Conservation (phyloP, 345 rosid genomes). For the Boechera divaricarpa region DNA sequence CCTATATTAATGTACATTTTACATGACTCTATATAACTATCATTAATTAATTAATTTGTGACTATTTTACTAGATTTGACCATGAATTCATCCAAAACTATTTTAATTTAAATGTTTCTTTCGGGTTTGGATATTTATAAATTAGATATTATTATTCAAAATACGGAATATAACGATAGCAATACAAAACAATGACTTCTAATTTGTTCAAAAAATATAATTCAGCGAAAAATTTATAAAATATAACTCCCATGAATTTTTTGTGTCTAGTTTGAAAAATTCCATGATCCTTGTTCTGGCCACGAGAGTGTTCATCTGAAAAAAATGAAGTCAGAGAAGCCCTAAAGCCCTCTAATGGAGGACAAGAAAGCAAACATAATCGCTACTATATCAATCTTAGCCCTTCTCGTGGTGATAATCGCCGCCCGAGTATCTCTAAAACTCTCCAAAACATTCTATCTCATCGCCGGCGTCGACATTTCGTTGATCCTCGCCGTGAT, state of each 20-base stretch:
- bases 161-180: constrained; percentile 7
- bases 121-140: background rate
- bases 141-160: background rate
- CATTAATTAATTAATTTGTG: background rate
- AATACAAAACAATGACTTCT: background rate
- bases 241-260: background rate
- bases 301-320: constrained; percentile 20
- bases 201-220: background rate
- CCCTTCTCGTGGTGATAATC: constrained; percentile 53
- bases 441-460: constrained; percentile 72
- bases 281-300: background rate
- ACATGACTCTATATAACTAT: constrained; percentile 1
- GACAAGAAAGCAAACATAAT: constrained; percentile 65
- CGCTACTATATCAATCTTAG: constrained; percentile 37
- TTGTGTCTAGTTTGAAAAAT: background rate
- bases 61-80: constrained; percentile 4
- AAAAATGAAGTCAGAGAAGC: constrained; percentile 34
- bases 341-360: constrained; percentile 61
- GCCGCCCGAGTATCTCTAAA: constrained; percentile 51
- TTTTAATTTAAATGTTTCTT: background rate
- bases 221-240: background rate
- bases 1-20: background rate
- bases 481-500: constrained; percentile 67
- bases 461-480: constrained; percentile 64
- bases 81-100: constrained; percentile 9